These are phyloP conservation scores for Xylaria palmicola DNA, from an alignment of 495 filamentous ascomycete genomes.

Conservation along the genomic window DNA sequence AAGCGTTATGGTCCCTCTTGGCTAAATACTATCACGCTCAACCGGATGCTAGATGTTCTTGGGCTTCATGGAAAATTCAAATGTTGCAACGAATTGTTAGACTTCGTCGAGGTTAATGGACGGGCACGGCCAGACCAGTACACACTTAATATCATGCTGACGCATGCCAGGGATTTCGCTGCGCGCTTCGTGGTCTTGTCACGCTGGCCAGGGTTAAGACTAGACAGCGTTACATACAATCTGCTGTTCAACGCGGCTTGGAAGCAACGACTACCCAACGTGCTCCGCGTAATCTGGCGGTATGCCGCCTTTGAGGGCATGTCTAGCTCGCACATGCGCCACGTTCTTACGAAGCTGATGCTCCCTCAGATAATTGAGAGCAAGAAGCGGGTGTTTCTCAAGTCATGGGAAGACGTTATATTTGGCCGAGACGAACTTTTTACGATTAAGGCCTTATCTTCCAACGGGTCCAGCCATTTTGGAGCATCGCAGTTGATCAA, in stretches of 20 bases:
- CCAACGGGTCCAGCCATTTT: not conserved
- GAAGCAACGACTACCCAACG: conserved; percentile 29
- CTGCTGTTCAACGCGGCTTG: conserved; percentile 35
- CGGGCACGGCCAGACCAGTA: conserved; percentile 18
- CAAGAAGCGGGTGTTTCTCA: conserved; percentile 8
- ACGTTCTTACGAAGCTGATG: conserved; percentile 17
- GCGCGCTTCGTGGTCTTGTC: conserved; percentile 9
- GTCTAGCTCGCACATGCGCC: conserved; percentile 25
- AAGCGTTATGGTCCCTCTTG: conserved; percentile 38
- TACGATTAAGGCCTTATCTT: not conserved
- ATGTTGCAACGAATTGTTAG: conserved; percentile 25
- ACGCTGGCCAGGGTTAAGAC: conserved; percentile 15
- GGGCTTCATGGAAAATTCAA: conserved; percentile 26
- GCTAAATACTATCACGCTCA: conserved; percentile 32
- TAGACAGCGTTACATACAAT: conserved; percentile 24
- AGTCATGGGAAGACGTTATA: conserved; percentile 27
- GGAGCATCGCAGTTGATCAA: conserved; percentile 9
- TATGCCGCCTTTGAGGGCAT: conserved; percentile 26
- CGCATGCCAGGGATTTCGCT: conserved; percentile 29
- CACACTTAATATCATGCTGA: conserved; percentile 39
- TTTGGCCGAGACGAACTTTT: conserved; percentile 20
- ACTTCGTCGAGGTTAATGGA: conserved; percentile 18
- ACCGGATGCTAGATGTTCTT: conserved; percentile 33
- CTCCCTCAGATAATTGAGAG: not conserved
- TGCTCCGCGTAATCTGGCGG: conserved; percentile 39